Evolutionary conservation across 306 rosid genomes (phyloP).

Genomic region (Mimosa bimucronata): DNA sequence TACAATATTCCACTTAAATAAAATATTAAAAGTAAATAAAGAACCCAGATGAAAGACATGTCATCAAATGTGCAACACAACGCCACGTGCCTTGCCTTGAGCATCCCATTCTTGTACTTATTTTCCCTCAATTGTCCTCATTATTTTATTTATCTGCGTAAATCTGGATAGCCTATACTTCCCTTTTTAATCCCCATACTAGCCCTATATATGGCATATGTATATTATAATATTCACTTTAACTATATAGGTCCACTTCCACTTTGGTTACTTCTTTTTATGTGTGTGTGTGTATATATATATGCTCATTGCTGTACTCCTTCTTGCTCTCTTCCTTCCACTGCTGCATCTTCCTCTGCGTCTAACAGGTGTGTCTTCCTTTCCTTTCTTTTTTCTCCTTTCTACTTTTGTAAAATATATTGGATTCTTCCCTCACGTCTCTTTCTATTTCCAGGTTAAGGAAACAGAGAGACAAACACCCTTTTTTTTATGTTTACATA

Average conservation of each 20-base stretch:
- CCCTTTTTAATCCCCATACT: constrained; percentile 40
- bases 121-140: constrained; percentile 61
- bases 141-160: not conserved
- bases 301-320: constrained; percentile 18
- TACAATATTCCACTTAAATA: not conserved
- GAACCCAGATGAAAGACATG: constrained; percentile 54
- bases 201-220: constrained; percentile 49
- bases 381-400: not conserved
- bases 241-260: constrained; percentile 33
- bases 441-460: not conserved
- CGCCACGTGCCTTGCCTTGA: constrained; percentile 79
- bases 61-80: constrained; percentile 94
- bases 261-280: constrained; percentile 28
- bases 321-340: constrained; percentile 39
- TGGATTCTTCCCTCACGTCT: not conserved
- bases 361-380: constrained; percentile 53
- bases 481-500: not conserved
- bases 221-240: constrained; percentile 11
- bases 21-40: not conserved
- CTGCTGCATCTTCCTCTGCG: constrained; percentile 43
- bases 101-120: constrained; percentile 85
- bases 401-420: not conserved
- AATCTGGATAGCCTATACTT: not conserved
- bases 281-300: not conserved
- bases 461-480: not conserved